Evolutionary conservation across 495 filamentous ascomycete species (phyloP).

Genomic region (Hypoxylon subgilvum): DNA sequence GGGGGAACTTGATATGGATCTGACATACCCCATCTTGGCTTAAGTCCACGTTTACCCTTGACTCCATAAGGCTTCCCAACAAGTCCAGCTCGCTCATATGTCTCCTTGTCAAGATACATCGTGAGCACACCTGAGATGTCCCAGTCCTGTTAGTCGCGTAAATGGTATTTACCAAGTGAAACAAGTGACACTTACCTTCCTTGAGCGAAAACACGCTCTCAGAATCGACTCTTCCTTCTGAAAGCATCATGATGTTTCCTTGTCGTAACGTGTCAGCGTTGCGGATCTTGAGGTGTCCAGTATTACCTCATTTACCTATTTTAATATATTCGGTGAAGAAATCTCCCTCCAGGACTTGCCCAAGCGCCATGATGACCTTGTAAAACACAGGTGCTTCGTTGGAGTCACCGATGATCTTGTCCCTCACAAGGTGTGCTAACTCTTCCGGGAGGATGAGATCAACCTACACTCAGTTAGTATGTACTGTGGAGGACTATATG

Average conservation of each 20-base stretch:
- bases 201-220: slow-evolving; percentile 79
- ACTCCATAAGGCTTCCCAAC: slow-evolving; percentile 71
- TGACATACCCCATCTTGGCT: slow-evolving; percentile 56
- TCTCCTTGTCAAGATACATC: slow-evolving; percentile 80
- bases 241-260: slow-evolving; percentile 92
- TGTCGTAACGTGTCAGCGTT: slow-evolving; percentile 8
- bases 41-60: slow-evolving; percentile 60
- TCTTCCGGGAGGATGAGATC: slow-evolving; percentile 78
- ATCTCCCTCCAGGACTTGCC: slow-evolving; percentile 70
- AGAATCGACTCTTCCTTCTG: slow-evolving; percentile 77
- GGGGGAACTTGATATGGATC: not conserved
- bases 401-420: slow-evolving; percentile 53
- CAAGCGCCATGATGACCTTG: slow-evolving; percentile 75
- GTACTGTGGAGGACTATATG: not conserved
- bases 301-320: slow-evolving; percentile 60
- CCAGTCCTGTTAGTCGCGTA: slow-evolving; percentile 4
- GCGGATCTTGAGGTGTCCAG: not conserved
- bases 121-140: slow-evolving; percentile 66
- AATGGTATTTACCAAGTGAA: not conserved
- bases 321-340: slow-evolving; percentile 92
- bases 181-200: slow-evolving; percentile 59
- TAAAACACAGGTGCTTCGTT: slow-evolving; percentile 61
- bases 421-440: slow-evolving; percentile 61
- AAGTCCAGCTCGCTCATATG: slow-evolving; percentile 84
- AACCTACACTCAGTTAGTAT: slow-evolving; percentile 54